Conservation (phyloP, 1,284 basidiomycete genomes). For the Ustilago bromivora region DNA sequence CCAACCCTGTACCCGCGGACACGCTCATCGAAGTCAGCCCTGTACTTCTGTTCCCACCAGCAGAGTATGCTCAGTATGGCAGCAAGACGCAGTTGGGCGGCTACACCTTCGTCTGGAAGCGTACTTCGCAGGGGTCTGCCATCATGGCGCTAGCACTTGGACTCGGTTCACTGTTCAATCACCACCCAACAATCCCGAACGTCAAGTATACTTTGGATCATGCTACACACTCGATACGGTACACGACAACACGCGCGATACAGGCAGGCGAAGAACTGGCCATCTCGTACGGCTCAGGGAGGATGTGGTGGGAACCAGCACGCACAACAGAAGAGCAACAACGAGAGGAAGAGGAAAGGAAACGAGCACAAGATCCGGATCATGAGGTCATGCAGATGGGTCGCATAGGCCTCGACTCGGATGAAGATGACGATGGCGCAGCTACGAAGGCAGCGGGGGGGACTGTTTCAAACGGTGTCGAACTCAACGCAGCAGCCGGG, state of each 20-base stretch:
- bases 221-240: constrained; percentile 76
- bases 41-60: constrained; percentile 80
- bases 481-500: constrained; percentile 18
- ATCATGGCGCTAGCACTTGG: constrained; percentile 86
- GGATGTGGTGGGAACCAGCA: constrained; percentile 66
- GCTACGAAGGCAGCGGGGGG: background rate
- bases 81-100: constrained; percentile 80
- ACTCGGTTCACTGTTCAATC: constrained; percentile 85
- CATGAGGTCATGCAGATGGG: constrained; percentile 20
- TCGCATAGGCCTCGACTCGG: constrained; percentile 18
- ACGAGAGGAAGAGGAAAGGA: constrained; percentile 16
- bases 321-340: constrained; percentile 5
- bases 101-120: constrained; percentile 84
- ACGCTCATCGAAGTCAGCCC: constrained; percentile 85
- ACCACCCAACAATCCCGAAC: constrained; percentile 77
- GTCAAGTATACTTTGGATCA: constrained; percentile 76
- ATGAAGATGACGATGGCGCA: constrained; percentile 9
- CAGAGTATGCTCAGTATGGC: constrained; percentile 70
- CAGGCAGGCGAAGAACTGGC: constrained; percentile 79
- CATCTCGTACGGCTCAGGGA: constrained; percentile 77
- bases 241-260: constrained; percentile 75
- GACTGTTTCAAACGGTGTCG: constrained; percentile 20
- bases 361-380: constrained; percentile 7
- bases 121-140: constrained; percentile 63
- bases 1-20: constrained; percentile 70